Conservation (phyloP, 1,284 basidiomycete genomes). For the Fereydounia khargensis region DNA sequence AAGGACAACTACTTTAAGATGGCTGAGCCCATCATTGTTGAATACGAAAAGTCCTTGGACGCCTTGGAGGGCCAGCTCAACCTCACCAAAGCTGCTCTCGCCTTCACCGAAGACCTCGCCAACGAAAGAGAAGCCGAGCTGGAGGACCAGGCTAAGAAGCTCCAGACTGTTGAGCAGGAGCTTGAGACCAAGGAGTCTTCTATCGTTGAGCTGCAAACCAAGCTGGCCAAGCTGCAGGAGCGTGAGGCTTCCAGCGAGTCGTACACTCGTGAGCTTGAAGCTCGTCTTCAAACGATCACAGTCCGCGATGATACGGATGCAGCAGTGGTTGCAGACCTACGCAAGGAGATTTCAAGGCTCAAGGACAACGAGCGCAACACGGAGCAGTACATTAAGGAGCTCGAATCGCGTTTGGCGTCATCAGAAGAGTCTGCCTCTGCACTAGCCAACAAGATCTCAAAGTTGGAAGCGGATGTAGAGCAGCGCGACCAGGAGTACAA, state of each 20-base stretch:
- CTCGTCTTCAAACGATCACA: conserved; percentile 78
- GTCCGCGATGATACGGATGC: conserved; percentile 73
- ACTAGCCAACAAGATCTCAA: conserved; percentile 71
- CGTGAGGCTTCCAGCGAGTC: conserved; percentile 87
- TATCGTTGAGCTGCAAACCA: conserved; percentile 74
- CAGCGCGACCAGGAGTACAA: conserved; percentile 68
- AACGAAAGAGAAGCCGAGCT: conserved; percentile 84
- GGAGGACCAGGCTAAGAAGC: conserved; percentile 62
- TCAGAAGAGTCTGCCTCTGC: conserved; percentile 73
- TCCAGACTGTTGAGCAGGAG: conserved; percentile 63
- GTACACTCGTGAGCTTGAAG: conserved; percentile 87
- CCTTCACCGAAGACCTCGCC: conserved; percentile 84
- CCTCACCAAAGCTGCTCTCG: conserved; percentile 80
- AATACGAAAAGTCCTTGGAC: conserved; percentile 95
- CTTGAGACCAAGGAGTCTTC: conserved; percentile 75
- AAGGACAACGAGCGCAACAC: conserved; percentile 74
- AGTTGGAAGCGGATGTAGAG: conserved; percentile 74
- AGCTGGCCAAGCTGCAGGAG: conserved; percentile 79
- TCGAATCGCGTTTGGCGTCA: conserved; percentile 76
- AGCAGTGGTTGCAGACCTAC: conserved; percentile 75
- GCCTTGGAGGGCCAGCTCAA: conserved; percentile 92
- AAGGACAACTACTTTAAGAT: conserved; percentile 85
- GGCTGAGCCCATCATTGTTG: conserved; percentile 88
- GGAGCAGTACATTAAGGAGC: conserved; percentile 78
- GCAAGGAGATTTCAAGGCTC: conserved; percentile 75